These are phyloP conservation scores for Pichia occidentalis DNA, from an alignment of 805 yeast species.

Conservation along the genomic window DNA sequence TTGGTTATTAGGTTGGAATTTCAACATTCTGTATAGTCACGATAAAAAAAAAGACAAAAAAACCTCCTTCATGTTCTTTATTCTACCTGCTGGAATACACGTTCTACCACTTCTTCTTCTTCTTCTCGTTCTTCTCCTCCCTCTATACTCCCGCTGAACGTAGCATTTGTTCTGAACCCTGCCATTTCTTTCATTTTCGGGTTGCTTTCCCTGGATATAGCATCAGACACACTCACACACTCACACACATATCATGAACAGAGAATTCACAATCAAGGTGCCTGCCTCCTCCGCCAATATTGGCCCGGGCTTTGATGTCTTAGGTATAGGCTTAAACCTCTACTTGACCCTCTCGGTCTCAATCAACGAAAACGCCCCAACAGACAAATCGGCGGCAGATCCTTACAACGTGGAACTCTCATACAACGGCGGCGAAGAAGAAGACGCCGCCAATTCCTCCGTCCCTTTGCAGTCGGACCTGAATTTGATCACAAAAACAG, in stretches of 20 bases:
- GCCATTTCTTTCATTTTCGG: not conserved
- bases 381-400: slow-evolving; percentile 44
- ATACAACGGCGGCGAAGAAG: slow-evolving; percentile 74
- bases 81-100: too few relatives aligned
- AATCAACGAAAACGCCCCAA: slow-evolving; percentile 43
- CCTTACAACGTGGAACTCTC: slow-evolving; percentile 62
- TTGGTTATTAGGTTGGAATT: too few relatives aligned
- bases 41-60: too few relatives aligned
- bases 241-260: slow-evolving; percentile 29
- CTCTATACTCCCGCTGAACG: too few relatives aligned
- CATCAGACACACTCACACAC: not conserved
- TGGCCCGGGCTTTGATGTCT: slow-evolving; percentile 97
- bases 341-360: slow-evolving; percentile 64
- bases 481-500: slow-evolving; percentile 87
- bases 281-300: slow-evolving; percentile 98
- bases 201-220: not conserved
- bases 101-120: too few relatives aligned
- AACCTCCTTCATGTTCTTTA: too few relatives aligned
- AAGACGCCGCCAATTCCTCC: slow-evolving; percentile 24
- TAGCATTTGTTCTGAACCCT: too few relatives aligned
- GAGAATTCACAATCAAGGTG: slow-evolving; percentile 58
- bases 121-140: too few relatives aligned
- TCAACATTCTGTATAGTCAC: too few relatives aligned
- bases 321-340: slow-evolving; percentile 82
- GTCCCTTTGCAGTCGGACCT: slow-evolving; percentile 75